Evolutionary conservation across 192 early-diverging fungal species (phyloP).

Genomic region (Fimicolochytrium jonesii): DNA sequence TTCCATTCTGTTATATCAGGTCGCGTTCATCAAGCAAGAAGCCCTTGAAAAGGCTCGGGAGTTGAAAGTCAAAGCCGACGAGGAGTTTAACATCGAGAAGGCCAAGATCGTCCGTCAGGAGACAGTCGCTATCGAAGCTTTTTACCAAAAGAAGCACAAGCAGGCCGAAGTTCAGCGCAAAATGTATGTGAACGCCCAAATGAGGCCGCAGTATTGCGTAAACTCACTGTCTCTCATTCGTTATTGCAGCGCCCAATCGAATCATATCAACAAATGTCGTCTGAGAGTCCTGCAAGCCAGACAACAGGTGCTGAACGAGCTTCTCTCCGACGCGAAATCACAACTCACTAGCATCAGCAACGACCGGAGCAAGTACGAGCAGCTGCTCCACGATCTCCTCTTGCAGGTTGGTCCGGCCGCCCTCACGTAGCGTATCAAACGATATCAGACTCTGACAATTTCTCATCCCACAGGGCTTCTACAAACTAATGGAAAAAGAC

Average conservation of each 20-base stretch:
- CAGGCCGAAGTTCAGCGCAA: constrained; percentile 94
- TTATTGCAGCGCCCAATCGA: constrained; percentile 84
- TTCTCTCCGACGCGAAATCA: constrained; percentile 68
- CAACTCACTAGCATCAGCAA: constrained; percentile 56
- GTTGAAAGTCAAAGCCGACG: constrained; percentile 99
- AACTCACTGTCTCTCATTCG: too few species aligned
- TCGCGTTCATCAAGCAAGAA: constrained; percentile 98
- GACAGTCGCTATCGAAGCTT: constrained; percentile 91
- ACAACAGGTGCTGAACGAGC: constrained; percentile 78
- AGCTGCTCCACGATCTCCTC: constrained; percentile 66
- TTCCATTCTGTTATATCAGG: constrained; percentile 40
- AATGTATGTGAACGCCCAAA: constrained; percentile 79
- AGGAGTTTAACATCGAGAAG: constrained; percentile 99
- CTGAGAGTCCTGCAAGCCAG: constrained; percentile 83
- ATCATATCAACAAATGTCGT: constrained; percentile 94
- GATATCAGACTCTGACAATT: neutral
- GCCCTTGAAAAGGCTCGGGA: constrained; percentile 97
- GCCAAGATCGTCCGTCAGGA: constrained; percentile 98
- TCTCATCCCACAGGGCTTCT: constrained; percentile 54
- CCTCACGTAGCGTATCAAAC: neutral
- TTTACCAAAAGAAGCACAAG: constrained; percentile 96
- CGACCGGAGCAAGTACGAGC: constrained; percentile 57
- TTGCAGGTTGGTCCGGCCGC: constrained; percentile 55
- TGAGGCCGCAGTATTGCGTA: too few species aligned
- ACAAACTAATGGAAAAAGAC: constrained; percentile 78